Conservation (phyloP, 2,329 filamentous ascomycete genomes). For the Fusarium transvaalense region DNA sequence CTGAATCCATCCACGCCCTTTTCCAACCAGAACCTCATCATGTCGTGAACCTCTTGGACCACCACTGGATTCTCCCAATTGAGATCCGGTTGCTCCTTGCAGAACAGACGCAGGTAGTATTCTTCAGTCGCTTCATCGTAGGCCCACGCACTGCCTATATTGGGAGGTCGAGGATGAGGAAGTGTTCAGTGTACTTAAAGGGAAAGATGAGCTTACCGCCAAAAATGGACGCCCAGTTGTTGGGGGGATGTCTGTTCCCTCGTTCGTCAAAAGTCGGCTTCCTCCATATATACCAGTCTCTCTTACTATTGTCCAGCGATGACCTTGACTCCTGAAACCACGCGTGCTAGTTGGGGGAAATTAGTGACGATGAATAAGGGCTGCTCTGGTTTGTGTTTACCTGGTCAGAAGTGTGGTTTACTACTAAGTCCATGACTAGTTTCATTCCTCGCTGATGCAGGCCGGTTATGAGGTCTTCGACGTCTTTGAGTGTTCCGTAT, state of each 20-base stretch:
- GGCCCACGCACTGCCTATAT: conserved; percentile 71
- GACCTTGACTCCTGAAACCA: conserved; percentile 38
- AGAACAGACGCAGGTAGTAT: conserved; percentile 83
- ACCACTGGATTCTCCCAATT: conserved; percentile 78
- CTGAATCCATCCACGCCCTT: conserved; percentile 79
- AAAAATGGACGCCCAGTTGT: neutral
- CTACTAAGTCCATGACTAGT: conserved; percentile 38
- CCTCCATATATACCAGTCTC: conserved; percentile 74
- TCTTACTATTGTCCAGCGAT: conserved; percentile 29
- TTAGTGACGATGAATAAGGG: too few relatives aligned
- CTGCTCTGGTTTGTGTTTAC: too few relatives aligned
- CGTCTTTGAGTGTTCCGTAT: conserved; percentile 37
- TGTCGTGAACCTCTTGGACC: neutral
- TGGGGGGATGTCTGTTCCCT: neutral
- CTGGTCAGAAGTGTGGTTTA: conserved; percentile 40
- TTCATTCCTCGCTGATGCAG: conserved; percentile 31
- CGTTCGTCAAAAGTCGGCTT: conserved; percentile 52
- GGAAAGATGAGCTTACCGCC: neutral
- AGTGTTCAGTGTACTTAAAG: neutral
- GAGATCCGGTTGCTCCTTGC: conserved; percentile 80
- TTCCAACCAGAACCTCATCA: conserved; percentile 83
- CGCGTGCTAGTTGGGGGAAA: conserved; percentile 8
- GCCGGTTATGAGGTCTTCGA: conserved; percentile 33
- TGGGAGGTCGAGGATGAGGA: neutral
- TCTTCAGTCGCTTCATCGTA: conserved; percentile 78